These are phyloP conservation scores for Calocybe gangraenosa DNA, from an alignment of 768 basidiomycete genomes.

Conservation along the genomic window DNA sequence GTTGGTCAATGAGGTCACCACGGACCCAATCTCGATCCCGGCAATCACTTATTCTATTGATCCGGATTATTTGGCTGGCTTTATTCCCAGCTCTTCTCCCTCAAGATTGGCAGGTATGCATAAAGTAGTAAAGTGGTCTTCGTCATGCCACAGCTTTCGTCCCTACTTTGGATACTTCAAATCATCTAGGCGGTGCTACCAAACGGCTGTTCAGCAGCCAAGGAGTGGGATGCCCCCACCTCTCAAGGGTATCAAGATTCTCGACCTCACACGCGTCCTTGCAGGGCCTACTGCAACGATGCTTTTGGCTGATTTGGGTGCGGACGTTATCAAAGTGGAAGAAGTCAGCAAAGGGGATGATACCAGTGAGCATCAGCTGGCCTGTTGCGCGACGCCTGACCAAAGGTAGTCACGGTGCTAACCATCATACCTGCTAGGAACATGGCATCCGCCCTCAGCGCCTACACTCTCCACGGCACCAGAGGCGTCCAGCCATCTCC, in stretches of 20 bases:
- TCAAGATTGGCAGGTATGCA: neutral
- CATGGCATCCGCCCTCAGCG: conserved; percentile 64
- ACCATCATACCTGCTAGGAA: conserved; percentile 35
- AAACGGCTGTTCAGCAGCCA: neutral
- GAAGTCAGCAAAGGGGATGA: conserved; percentile 82
- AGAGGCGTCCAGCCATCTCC: conserved; percentile 55
- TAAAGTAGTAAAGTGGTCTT: neutral
- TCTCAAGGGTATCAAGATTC: conserved; percentile 72
- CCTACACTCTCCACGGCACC: conserved; percentile 46
- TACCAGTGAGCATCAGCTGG: conserved; percentile 40
- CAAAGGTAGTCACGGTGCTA: too few species aligned
- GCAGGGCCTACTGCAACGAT: conserved; percentile 93
- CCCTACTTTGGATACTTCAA: neutral
- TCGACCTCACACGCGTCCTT: conserved; percentile 86
- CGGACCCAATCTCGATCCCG: too few species aligned
- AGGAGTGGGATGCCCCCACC: conserved; percentile 68
- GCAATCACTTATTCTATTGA: neutral
- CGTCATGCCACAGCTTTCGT: neutral
- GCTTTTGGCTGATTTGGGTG: conserved; percentile 89
- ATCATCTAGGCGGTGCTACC: conserved; percentile 1
- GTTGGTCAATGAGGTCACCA: too few species aligned
- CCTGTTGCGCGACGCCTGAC: too few species aligned
- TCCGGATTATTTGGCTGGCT: neutral
- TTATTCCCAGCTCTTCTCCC: neutral
- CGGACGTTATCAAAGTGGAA: conserved; percentile 93